Evolutionary conservation across 169 alveolate species (phyloP), one percentile per base, ranked within the genome.

Genomic region (Plasmodium knowlesi): DNA sequence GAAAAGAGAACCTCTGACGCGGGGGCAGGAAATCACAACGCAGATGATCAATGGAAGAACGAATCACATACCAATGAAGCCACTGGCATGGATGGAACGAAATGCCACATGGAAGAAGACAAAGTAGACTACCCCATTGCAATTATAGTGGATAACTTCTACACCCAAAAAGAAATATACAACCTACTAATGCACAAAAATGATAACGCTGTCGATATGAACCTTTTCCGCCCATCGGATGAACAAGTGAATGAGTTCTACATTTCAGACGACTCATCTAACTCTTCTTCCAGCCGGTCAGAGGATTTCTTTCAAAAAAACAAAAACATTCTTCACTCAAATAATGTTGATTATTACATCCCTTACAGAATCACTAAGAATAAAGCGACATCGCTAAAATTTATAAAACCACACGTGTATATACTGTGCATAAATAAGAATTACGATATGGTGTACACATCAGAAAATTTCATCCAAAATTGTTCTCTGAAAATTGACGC

Each of bases 101-200:
- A 14, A 19, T 9, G 34, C 2, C 34, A 25, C n/a, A 25, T 74
- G 1, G 74, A 61, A 4, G 76, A 10, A 67, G 83, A 46, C 6
- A 91, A 82, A 73, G 61, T 91, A 19, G 92, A 91, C 14, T 91
- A 91, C 53, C 92, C 95, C 34, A 82, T 91, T 19, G 95, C 76
- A 22, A 82, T 91, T 28, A 82, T 91, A 32, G 92, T 82, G 3
- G 95, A 91, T 25, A 91, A 91, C 46, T 91, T 70, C 61, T 91
- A 91, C 72, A 82, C 84, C 6, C 95, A 91, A 82, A 91, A 82
- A 37, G 95, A 91, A 80, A 50, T 91, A 16, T 91, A 91, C 70
- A 91, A 91, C 53, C 39, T 91, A 22, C 22, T 91, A 3, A 3
- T 82, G 10, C 79, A 91, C 92, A 71, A 46, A 78, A 82, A 71